phyloP scores from a whole-genome alignment of 1,139 yeast genomes.

The Diutina scorzettiae region DNA sequence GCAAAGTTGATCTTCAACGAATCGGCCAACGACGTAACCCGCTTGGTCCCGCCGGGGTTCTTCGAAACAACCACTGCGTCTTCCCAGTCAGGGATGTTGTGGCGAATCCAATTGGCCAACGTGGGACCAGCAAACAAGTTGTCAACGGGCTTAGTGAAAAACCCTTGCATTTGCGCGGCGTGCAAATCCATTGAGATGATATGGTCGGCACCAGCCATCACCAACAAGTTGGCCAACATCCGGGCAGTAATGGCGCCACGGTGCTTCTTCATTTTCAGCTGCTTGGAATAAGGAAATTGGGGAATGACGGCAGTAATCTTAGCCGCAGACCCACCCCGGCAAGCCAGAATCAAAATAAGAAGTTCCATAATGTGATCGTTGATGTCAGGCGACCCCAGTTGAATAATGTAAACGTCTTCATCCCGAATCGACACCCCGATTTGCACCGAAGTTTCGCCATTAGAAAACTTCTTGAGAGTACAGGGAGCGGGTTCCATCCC shows the following conservation, averaged over 20 bases:
- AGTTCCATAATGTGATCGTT: conserved; percentile 97
- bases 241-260: conserved; percentile 99
- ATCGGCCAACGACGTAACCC: conserved; percentile 96
- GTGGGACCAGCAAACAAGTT: conserved; percentile 95
- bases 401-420: conserved; percentile 92
- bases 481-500: conserved; percentile 97
- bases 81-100: conserved; percentile 71
- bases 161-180: conserved; percentile 99
- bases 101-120: conserved; percentile 91
- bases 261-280: conserved; percentile 95
- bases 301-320: conserved; percentile 97
- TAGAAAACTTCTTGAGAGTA: conserved; percentile 79
- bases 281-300: conserved; percentile 94
- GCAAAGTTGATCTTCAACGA: conserved; percentile 92
- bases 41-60: conserved; percentile 97
- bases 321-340: conserved; percentile 95
- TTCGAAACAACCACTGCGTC: conserved; percentile 88
- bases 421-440: conserved; percentile 92
- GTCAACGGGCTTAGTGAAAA: conserved; percentile 93
- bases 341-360: conserved; percentile 83
- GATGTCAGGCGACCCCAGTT: conserved; percentile 79
- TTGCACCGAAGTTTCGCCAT: conserved; percentile 95
- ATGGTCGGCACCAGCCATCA: conserved; percentile 99
- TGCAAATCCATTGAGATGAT: conserved; percentile 96
- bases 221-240: conserved; percentile 88